Base-by-base conservation (phyloP, 192 early-diverging fungal species). In the Entomortierella parvispora region DNA sequence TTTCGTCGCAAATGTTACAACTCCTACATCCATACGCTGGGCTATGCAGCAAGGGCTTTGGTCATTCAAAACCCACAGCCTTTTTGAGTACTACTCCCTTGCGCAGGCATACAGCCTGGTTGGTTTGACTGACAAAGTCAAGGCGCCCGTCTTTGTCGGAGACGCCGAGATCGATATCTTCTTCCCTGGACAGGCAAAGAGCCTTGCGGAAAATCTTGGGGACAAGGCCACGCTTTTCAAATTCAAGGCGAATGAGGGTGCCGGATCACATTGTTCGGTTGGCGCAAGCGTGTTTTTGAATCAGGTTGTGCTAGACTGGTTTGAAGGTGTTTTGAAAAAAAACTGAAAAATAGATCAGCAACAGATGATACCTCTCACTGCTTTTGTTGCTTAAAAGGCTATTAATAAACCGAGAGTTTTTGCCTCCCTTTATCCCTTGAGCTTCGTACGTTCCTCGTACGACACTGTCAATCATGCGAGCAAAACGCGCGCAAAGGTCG, bases 41-140 rank as follows among this genome's bases (percentile, higher is more conserved):
- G 62, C 62, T 63, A 47, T 63, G 62, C 62, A 63, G 62, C 62
- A 63, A 33, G 62, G 62, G 28, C 62, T 63, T 20, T 63, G 62
- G 62, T 63, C 62, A 23, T 63, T 63, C 62, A 63, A 52, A 29
- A 63, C 62, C 49, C 62, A 63, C 52, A 63, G 62, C 42, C 62
- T 52, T 52, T 63, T 42, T 52, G 62, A 63, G 14, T 63, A 63
- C 62, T 63, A 63, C 62, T 52, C 33, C 12, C 62, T 63, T 63
- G 50, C 62, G 32, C 33, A 63, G 48, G 62, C 62, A 11, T 63
- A 63, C 62, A 63, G 42, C 62, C 42, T 63, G 62, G 42, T 37
- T 63, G 62, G 62, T 28, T 52, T 63, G 62, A 63, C 62, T 33
- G 62, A 63, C 62, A 63, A 63, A 37, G 62, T 63, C 49, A 46